phyloP scores from a whole-genome alignment of 495 filamentous ascomycete genomes.

The Penicillium lividum region DNA sequence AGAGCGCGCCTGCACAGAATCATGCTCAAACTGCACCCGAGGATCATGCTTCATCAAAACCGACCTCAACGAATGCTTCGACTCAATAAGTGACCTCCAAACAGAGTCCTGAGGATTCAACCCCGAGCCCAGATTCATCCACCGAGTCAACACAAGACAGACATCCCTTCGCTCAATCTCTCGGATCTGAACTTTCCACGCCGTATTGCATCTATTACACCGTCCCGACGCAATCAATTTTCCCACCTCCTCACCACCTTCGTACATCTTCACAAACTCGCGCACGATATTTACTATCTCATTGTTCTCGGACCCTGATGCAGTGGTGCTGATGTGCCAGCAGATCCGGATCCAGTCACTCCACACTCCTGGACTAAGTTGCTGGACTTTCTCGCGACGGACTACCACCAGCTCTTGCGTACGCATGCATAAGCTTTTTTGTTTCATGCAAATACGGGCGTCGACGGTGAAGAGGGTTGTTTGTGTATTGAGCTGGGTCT shows the following conservation, averaged over 20 bases:
- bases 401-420: slow-evolving; percentile 8
- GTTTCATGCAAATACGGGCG: slow-evolving; percentile 3
- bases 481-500: neutral
- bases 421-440: slow-evolving; percentile 6
- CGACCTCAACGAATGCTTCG: neutral
- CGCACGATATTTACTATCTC: neutral
- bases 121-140: slow-evolving; percentile 14
- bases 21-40: slow-evolving; percentile 1
- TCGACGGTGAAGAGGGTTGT: slow-evolving; percentile 8
- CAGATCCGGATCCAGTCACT: neutral
- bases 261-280: neutral
- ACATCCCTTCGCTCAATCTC: slow-evolving; percentile 6
- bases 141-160: slow-evolving; percentile 13
- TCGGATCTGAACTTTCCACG: slow-evolving; percentile 18
- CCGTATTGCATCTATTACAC: slow-evolving; percentile 16
- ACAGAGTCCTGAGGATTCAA: neutral
- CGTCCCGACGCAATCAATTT: neutral
- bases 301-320: neutral
- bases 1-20: slow-evolving; percentile 9
- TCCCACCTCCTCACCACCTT: neutral
- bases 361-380: neutral
- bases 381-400: slow-evolving; percentile 2
- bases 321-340: neutral
- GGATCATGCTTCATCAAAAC: neutral
- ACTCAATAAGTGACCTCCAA: slow-evolving; percentile 7